Conservation (phyloP, 2,329 filamentous ascomycete species). For the Colletotrichum acutatum region DNA sequence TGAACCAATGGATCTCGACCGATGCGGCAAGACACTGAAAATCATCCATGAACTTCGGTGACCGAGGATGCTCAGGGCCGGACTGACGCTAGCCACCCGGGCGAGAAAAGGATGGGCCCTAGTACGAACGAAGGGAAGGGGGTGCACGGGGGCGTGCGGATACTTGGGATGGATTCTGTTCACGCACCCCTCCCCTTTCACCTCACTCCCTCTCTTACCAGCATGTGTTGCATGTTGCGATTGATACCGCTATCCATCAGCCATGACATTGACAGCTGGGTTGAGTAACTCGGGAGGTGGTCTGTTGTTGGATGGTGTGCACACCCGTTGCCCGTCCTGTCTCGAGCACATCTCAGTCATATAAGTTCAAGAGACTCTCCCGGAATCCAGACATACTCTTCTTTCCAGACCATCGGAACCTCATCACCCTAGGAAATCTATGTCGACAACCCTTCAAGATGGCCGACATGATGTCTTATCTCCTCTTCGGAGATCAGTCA, state of each 20-base stretch:
- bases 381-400: conserved; percentile 22
- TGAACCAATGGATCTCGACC: conserved; percentile 39
- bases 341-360: conserved; percentile 33
- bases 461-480: conserved; percentile 61
- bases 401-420: conserved; percentile 32
- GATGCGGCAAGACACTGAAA: conserved; percentile 50
- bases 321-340: conserved; percentile 21
- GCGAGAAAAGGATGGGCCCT: conserved; percentile 33
- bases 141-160: conserved; percentile 38
- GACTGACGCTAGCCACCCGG: conserved; percentile 43
- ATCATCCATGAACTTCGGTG: conserved; percentile 55
- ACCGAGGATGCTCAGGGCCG: conserved; percentile 53
- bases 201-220: conserved; percentile 33
- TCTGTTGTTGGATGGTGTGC: conserved; percentile 22
- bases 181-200: conserved; percentile 25
- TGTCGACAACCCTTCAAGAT: conserved; percentile 48
- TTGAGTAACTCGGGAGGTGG: conserved; percentile 38
- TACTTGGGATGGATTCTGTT: conserved; percentile 34
- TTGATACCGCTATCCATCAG: conserved; percentile 36
- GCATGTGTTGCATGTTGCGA: conserved; percentile 37
- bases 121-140: conserved; percentile 27
- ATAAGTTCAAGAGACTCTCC: conserved; percentile 37
- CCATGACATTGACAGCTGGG: conserved; percentile 38
- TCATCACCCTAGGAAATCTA: conserved; percentile 39
- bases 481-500: conserved; percentile 79